Evolutionary conservation across 352 stramenopile species (phyloP).

Genomic region (Phytophthora vignae): DNA sequence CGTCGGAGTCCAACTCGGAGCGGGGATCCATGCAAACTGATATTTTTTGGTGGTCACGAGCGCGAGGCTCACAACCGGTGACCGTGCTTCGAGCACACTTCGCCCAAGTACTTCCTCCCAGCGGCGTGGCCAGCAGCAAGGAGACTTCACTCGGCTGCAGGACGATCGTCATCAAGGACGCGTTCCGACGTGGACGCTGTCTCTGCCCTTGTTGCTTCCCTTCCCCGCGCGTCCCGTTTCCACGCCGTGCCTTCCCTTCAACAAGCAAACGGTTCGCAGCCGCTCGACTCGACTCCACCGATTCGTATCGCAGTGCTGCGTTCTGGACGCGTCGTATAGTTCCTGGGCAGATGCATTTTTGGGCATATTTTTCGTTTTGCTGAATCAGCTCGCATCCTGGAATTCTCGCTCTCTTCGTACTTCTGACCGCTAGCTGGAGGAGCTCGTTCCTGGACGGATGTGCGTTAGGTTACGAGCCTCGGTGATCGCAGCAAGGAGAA

Average conservation of each 20-base stretch:
- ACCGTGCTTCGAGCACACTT: background rate
- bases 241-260: conserved; percentile 7
- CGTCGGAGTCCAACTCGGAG: conserved; percentile 4
- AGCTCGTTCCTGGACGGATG: background rate
- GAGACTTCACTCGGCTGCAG: no score
- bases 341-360: background rate
- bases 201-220: conserved; percentile 10
- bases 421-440: no score
- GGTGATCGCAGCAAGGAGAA: background rate
- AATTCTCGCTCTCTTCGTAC: no score
- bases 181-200: background rate
- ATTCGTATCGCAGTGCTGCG: background rate
- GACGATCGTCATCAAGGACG: background rate
- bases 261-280: background rate
- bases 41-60: conserved; percentile 28
- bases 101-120: background rate
- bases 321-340: background rate
- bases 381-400: background rate
- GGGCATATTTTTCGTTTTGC: background rate
- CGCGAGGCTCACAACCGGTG: background rate
- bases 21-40: conserved; percentile 21
- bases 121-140: no score
- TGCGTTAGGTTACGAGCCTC: background rate
- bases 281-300: background rate
- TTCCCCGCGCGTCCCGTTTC: conserved; percentile 15